Percentiles rank a stretch among this genome's conserved stretches.
Evolutionary conservation across 176 grass and related monocot genomes (phyloP).

Genomic region (Eremochloa ophiuroides): DNA sequence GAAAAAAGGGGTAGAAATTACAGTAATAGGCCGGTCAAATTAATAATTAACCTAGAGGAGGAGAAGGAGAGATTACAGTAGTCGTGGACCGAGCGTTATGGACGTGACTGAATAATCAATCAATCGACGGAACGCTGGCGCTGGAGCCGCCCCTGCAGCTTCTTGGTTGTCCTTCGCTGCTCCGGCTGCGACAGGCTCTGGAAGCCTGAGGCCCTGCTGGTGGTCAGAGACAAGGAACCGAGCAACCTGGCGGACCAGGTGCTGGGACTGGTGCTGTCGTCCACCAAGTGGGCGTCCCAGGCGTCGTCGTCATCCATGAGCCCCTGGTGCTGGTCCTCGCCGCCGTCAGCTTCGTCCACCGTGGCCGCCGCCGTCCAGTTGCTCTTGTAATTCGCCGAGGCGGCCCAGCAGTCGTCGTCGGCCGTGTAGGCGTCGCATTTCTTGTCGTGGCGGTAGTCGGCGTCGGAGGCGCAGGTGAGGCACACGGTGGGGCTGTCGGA

Average conservation of each 20-base stretch:
- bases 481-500: constrained; percentile 49
- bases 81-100: neutral
- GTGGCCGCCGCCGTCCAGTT: neutral
- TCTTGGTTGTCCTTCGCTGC: constrained; percentile 31
- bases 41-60: neutral
- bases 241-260: constrained; percentile 16
- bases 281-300: neutral
- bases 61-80: neutral
- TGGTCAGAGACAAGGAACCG: neutral
- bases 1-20: neutral
- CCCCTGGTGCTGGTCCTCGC: neutral
- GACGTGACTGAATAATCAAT: too few species aligned
- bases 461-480: constrained; percentile 29
- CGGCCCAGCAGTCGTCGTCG: constrained; percentile 17
- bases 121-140: neutral
- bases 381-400: neutral
- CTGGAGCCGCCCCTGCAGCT: constrained; percentile 30
- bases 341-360: neutral
- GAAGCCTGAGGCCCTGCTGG: constrained; percentile 36
- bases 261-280: neutral
- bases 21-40: neutral
- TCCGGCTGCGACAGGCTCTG: constrained; percentile 42
- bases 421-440: constrained; percentile 51
- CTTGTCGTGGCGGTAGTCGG: constrained; percentile 53
- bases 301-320: neutral